Percentiles rank a stretch among this genome's conserved stretches.
Evolutionary conservation across 2,329 filamentous ascomycete genomes (phyloP).

Genomic region (Chaetomium strumarium): DNA sequence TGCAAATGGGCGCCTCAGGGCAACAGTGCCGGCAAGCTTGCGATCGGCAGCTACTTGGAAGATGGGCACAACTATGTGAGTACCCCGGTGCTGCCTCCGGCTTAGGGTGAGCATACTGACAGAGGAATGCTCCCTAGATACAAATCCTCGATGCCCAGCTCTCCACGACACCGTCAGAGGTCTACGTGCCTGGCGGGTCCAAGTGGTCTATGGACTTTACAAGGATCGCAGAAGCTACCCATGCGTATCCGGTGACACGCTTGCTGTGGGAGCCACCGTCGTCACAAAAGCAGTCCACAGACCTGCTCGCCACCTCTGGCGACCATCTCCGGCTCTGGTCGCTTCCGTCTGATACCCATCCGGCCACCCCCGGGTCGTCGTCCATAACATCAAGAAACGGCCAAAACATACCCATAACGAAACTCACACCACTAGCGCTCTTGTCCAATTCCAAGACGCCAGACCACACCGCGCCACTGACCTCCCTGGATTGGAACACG

Average conservation of each 20-base stretch:
- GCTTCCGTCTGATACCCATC: constrained; percentile 62
- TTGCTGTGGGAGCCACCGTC: constrained; percentile 95
- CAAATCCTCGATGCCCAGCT: constrained; percentile 93
- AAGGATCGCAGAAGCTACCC: constrained; percentile 91
- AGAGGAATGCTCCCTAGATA: constrained; percentile 51
- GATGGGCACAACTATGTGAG: constrained; percentile 96
- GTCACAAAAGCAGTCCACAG: constrained; percentile 89
- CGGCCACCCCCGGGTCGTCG: constrained; percentile 57
- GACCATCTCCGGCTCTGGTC: constrained; percentile 95
- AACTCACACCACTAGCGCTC: constrained; percentile 85
- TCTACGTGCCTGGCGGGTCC: constrained; percentile 62
- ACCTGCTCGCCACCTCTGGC: constrained; percentile 88
- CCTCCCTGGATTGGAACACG: constrained; percentile 96
- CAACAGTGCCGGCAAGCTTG: constrained; percentile 82
- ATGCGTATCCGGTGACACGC: constrained; percentile 94
- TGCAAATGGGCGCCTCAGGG: constrained; percentile 91
- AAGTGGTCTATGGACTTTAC: constrained; percentile 82
- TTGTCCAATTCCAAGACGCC: constrained; percentile 97
- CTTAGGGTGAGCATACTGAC: constrained; percentile 7
- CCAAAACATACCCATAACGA: constrained; percentile 57
- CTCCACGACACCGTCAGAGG: constrained; percentile 60
- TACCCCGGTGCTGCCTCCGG: constrained; percentile 6
- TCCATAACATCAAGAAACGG: constrained; percentile 55
- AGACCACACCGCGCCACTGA: constrained; percentile 93
- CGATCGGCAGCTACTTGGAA: constrained; percentile 92